phyloP scores from a whole-genome alignment of 495 filamentous ascomycete species.

The Trichoderma virens region DNA sequence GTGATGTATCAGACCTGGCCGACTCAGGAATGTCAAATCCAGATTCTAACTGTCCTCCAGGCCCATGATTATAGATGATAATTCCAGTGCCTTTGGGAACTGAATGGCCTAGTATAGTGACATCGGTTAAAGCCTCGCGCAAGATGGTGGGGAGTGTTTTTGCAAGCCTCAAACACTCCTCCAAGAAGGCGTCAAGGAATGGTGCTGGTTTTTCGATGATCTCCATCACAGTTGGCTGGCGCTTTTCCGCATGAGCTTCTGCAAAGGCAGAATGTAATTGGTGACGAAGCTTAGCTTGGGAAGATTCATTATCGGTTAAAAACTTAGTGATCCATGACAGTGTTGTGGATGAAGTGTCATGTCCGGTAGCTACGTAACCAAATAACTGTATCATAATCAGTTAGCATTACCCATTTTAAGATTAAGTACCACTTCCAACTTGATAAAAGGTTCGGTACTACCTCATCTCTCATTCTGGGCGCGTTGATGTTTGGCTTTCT shows the following conservation, averaged over 20 bases:
- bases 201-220: slow-evolving; percentile 20
- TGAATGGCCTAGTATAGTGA: slow-evolving; percentile 21
- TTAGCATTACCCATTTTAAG: neutral
- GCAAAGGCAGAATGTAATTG: slow-evolving; percentile 17
- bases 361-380: slow-evolving; percentile 19
- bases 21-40: slow-evolving; percentile 13
- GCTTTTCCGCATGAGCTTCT: slow-evolving; percentile 13
- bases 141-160: slow-evolving; percentile 14
- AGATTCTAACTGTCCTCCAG: slow-evolving; percentile 14
- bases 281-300: slow-evolving; percentile 21
- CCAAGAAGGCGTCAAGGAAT: slow-evolving; percentile 31
- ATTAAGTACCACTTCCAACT: neutral
- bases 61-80: slow-evolving; percentile 21
- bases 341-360: slow-evolving; percentile 20
- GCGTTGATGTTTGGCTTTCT: slow-evolving; percentile 16
- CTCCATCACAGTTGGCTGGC: slow-evolving; percentile 19
- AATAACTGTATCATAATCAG: slow-evolving; percentile 16
- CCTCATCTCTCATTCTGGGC: slow-evolving; percentile 17
- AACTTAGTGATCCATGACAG: slow-evolving; percentile 22
- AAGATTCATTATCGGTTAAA: slow-evolving; percentile 18
- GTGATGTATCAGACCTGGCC: slow-evolving; percentile 14
- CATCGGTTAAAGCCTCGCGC: slow-evolving; percentile 24
- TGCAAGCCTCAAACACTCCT: slow-evolving; percentile 25
- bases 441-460: slow-evolving; percentile 10
- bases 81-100: slow-evolving; percentile 30